A percentile compares a stretch with the other conserved stretches of the same genome.
These are phyloP conservation scores for Aspergillus alliaceus DNA, from an alignment of 2,329 filamentous ascomycete species.

Conservation along the genomic window DNA sequence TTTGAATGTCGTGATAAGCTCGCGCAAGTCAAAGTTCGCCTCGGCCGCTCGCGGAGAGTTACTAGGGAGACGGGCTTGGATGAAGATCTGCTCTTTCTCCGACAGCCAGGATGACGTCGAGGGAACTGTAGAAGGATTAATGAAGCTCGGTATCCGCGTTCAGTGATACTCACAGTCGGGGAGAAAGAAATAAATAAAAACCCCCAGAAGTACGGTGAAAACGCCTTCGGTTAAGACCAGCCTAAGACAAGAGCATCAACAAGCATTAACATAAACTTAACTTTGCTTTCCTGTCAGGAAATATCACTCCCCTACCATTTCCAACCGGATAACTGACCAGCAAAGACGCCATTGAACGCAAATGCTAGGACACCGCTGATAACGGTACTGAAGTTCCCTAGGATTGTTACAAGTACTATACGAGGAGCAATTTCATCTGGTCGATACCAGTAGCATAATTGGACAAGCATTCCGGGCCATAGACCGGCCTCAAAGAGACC, in stretches of 20 bases:
- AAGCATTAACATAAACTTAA: neutral
- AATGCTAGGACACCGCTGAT: conserved; percentile 9
- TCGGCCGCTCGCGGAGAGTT: neutral
- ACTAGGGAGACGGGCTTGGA: conserved; percentile 1
- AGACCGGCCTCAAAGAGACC: conserved; percentile 9
- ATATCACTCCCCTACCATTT: conserved; percentile 1
- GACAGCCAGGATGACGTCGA: conserved; percentile 1
- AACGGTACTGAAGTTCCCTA: conserved; percentile 1
- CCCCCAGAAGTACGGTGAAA: neutral
- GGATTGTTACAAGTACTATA: neutral
- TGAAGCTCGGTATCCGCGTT: neutral
- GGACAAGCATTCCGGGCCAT: conserved; percentile 3
- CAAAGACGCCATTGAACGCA: conserved; percentile 1
- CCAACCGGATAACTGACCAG: conserved; percentile 3
- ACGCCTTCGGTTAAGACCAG: neutral
- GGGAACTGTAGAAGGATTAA: neutral
- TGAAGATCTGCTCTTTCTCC: neutral
- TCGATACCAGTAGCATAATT: conserved; percentile 10
- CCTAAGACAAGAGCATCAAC: too few relatives aligned
- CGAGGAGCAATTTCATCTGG: conserved; percentile 5
- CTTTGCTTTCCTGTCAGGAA: neutral
- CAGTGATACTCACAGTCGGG: neutral
- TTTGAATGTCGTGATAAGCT: neutral
- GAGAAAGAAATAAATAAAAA: neutral
- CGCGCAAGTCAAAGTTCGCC: neutral